Percentiles rank a stretch among this genome's conserved stretches.
phyloP scores from a whole-genome alignment of 2,329 filamentous ascomycete genomes.

The Hymenoscyphus albidus region DNA sequence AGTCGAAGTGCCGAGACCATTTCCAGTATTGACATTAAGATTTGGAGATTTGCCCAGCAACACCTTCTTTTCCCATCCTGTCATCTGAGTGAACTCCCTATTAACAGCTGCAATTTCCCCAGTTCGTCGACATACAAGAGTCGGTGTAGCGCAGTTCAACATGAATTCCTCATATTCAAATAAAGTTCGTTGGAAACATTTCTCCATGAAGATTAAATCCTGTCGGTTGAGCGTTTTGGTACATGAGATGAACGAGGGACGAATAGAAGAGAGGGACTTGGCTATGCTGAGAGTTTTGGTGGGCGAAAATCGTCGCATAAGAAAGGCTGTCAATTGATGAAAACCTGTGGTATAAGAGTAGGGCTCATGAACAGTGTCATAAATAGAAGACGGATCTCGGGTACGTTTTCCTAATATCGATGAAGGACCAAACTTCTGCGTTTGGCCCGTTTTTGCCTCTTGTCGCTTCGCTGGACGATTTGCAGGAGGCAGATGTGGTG shows the following conservation, averaged over 20 bases:
- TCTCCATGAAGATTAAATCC: conserved; percentile 96
- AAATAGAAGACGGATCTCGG: conserved; percentile 78
- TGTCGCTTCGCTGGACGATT: conserved; percentile 31
- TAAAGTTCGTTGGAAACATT: conserved; percentile 88
- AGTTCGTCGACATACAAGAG: conserved; percentile 84
- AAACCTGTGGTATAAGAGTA: conserved; percentile 90
- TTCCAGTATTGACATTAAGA: conserved; percentile 70
- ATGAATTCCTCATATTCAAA: conserved; percentile 94
- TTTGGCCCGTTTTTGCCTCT: conserved; percentile 24
- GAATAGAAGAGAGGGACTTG: conserved; percentile 81
- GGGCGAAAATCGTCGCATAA: conserved; percentile 73
- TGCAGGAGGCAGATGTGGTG: conserved; percentile 22
- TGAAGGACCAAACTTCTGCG: conserved; percentile 29
- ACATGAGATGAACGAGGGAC: conserved; percentile 88
- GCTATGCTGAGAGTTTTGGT: conserved; percentile 79
- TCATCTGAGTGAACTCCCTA: conserved; percentile 94
- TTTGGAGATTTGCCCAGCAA: conserved; percentile 85
- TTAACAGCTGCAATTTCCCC: conserved; percentile 94
- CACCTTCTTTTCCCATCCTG: conserved; percentile 89
- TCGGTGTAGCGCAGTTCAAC: conserved; percentile 81
- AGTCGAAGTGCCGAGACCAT: conserved; percentile 44
- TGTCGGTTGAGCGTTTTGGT: conserved; percentile 83
- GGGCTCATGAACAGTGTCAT: conserved; percentile 83
- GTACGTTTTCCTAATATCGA: conserved; percentile 47
- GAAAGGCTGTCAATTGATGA: conserved; percentile 77